Conservation (phyloP, 352 stramenopile genomes). For the Phytophthora citrophthora region DNA sequence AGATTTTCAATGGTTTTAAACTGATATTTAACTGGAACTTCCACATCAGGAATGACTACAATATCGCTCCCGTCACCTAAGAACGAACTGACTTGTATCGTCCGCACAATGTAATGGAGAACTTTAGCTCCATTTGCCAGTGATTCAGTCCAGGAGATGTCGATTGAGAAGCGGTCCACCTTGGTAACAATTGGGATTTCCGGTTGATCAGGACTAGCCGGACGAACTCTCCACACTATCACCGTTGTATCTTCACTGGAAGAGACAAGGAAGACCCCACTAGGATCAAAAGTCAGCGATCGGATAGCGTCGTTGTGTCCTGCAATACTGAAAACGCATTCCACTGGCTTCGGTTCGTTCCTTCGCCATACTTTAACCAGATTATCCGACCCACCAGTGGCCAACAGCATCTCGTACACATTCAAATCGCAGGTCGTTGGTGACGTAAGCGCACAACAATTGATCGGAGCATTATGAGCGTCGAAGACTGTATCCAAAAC, state of each 20-base stretch:
- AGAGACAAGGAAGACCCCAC: conserved; percentile 60
- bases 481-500: conserved; percentile 50
- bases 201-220: conserved; percentile 53
- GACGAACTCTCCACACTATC: conserved; percentile 59
- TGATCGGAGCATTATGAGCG: conserved; percentile 55
- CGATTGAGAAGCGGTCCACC: conserved; percentile 58
- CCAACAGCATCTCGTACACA: conserved; percentile 46
- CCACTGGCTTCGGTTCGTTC: conserved; percentile 1
- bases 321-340: conserved; percentile 53
- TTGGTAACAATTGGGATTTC: conserved; percentile 25
- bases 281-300: conserved; percentile 47
- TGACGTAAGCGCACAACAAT: conserved; percentile 46
- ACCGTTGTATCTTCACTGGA: conserved; percentile 55
- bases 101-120: conserved; percentile 59
- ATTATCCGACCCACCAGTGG: conserved; percentile 66
- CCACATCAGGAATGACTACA: conserved; percentile 29
- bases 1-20: conserved; percentile 48
- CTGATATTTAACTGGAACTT: conserved; percentile 53
- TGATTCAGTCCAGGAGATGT: conserved; percentile 51
- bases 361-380: conserved; percentile 68
- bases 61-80: conserved; percentile 34
- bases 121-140: conserved; percentile 66
- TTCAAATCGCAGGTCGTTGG: conserved; percentile 25
- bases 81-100: conserved; percentile 45
- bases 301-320: conserved; percentile 59